Evolutionary conservation across 306 rosid genomes (phyloP).

Genomic region (Albizia julibrissin): DNA sequence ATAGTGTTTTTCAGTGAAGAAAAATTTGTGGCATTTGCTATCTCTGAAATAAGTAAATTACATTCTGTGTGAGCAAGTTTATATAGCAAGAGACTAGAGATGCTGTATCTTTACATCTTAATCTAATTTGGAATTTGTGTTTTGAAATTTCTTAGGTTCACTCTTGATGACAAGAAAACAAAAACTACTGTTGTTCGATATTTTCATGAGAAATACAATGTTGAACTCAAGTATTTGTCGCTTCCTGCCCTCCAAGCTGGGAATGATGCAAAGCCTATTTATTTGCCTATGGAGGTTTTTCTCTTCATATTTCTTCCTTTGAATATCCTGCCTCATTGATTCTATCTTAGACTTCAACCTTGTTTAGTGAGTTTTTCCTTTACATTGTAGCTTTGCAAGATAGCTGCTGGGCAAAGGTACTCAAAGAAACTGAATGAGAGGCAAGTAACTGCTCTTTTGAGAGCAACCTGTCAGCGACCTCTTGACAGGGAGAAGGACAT

Average conservation of each 20-base stretch:
- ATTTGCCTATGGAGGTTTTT: constrained; percentile 80
- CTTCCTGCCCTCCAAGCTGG: constrained; percentile 85
- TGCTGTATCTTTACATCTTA: background rate
- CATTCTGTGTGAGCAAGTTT: background rate
- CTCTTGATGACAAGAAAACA: constrained; percentile 45
- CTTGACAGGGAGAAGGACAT: constrained; percentile 21
- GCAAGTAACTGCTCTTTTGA: constrained; percentile 57
- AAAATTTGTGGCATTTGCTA: background rate
- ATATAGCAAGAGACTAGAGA: background rate
- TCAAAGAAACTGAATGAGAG: constrained; percentile 55
- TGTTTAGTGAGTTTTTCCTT: background rate
- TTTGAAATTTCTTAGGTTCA: constrained; percentile 50
- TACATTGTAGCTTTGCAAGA: constrained; percentile 50
- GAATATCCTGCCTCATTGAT: background rate
- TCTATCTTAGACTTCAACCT: background rate
- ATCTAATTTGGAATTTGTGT: background rate
- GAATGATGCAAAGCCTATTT: constrained; percentile 54
- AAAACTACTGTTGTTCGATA: constrained; percentile 43
- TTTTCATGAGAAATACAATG: constrained; percentile 48
- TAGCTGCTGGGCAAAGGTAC: constrained; percentile 70
- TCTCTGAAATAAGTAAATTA: background rate
- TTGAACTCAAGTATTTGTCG: background rate
- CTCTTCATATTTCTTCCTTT: background rate
- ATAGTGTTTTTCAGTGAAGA: background rate
- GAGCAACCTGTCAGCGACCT: constrained; percentile 82